Evolutionary conservation across 768 basidiomycete genomes (phyloP).

Genomic region (Chalciporus piperatus): DNA sequence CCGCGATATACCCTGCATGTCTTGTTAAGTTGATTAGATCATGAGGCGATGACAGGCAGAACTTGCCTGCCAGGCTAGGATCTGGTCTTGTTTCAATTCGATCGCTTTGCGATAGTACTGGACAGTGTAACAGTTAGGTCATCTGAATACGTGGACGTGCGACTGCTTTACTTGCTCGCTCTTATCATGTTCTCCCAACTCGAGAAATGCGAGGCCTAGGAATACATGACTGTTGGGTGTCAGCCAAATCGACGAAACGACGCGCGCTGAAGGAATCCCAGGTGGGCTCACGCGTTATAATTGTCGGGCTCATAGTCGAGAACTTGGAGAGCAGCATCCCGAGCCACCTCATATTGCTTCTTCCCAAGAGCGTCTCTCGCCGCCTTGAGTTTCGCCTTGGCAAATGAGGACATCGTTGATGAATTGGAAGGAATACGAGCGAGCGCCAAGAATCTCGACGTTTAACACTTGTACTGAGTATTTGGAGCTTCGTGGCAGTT

Average conservation of each 20-base stretch:
- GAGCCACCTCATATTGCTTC: slow-evolving; percentile 71
- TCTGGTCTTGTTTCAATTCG: slow-evolving; percentile 59
- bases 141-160: slow-evolving; percentile 1
- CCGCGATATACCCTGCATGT: slow-evolving; percentile 61
- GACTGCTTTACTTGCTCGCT: slow-evolving; percentile 80
- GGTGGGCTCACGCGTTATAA: slow-evolving; percentile 77
- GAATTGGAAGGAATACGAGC: background rate
- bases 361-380: slow-evolving; percentile 73
- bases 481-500: too few species aligned
- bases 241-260: background rate
- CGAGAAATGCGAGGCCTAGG: slow-evolving; percentile 74
- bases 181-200: slow-evolving; percentile 64
- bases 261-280: background rate
- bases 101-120: slow-evolving; percentile 83
- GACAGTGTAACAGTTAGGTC: slow-evolving; percentile 14
- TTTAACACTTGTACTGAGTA: too few species aligned
- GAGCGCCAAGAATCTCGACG: background rate
- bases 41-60: slow-evolving; percentile 1
- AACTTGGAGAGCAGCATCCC: slow-evolving; percentile 61
- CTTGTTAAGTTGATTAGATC: slow-evolving; percentile 9
- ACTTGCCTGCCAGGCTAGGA: slow-evolving; percentile 82
- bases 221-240: slow-evolving; percentile 68
- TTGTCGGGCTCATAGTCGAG: slow-evolving; percentile 77
- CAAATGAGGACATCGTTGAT: slow-evolving; percentile 37
- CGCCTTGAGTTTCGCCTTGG: slow-evolving; percentile 73